A percentile compares a stretch with the other conserved stretches of the same genome.
Conservation (phyloP, 306 rosid genomes). For the Mimosa bimucronata region DNA sequence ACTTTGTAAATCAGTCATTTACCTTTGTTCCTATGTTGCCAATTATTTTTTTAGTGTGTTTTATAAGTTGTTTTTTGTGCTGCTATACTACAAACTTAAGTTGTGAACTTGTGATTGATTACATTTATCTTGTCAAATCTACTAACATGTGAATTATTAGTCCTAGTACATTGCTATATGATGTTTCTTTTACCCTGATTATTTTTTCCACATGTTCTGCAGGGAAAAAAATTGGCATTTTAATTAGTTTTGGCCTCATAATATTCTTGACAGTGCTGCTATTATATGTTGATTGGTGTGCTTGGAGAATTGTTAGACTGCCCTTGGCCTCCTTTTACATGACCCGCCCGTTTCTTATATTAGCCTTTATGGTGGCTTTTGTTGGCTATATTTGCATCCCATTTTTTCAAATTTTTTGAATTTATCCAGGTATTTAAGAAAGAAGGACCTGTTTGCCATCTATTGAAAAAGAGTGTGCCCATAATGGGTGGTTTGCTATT, state of each 20-base stretch:
- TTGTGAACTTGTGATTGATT: background rate
- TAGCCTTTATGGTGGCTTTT: slow-evolving; percentile 71
- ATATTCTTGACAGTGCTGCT: slow-evolving; percentile 60
- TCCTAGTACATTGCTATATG: background rate
- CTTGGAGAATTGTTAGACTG: slow-evolving; percentile 86
- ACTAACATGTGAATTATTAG: background rate
- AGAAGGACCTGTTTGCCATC: slow-evolving; percentile 59
- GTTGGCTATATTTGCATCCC: slow-evolving; percentile 91
- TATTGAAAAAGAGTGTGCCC: slow-evolving; percentile 63
- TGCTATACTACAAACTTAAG: background rate
- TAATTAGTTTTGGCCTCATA: slow-evolving; percentile 66
- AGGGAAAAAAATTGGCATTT: slow-evolving; percentile 70
- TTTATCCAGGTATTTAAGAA: slow-evolving; percentile 61
- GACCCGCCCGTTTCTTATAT: slow-evolving; percentile 78
- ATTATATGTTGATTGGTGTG: slow-evolving; percentile 85
- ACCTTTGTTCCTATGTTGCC: background rate
- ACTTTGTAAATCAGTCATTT: background rate
- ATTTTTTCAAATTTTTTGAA: slow-evolving; percentile 60
- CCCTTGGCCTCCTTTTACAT: slow-evolving; percentile 80
- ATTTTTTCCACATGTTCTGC: slow-evolving; percentile 41
- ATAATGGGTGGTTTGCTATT: slow-evolving; percentile 93
- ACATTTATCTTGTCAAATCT: background rate
- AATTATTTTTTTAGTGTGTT: background rate
- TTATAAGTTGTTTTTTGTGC: background rate
- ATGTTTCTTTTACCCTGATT: slow-evolving; percentile 39